phyloP scores from a whole-genome alignment of 2,329 filamentous ascomycete genomes.

The Ampelomyces quisqualis region DNA sequence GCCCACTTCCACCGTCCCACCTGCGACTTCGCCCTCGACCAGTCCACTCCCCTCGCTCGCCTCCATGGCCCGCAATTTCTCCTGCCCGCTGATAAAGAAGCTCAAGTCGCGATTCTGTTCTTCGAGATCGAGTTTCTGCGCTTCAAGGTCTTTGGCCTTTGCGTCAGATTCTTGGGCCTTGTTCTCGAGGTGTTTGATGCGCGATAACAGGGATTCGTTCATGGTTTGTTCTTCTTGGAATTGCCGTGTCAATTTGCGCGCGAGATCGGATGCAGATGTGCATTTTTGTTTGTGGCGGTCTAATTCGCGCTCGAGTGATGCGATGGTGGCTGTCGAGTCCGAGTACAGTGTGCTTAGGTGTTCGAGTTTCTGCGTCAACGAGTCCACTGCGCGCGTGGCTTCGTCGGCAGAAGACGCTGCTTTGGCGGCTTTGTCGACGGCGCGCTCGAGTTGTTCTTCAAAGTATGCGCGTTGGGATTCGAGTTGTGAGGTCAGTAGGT shows the following conservation, averaged over 20 bases:
- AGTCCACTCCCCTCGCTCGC: slow-evolving; percentile 64
- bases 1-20: slow-evolving; percentile 36
- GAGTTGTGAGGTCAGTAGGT: slow-evolving; percentile 87
- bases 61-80: slow-evolving; percentile 73
- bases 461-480: slow-evolving; percentile 93
- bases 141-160: slow-evolving; percentile 44
- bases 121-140: slow-evolving; percentile 68
- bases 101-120: slow-evolving; percentile 85
- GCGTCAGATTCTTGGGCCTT: slow-evolving; percentile 59
- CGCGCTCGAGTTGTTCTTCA: slow-evolving; percentile 85
- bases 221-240: slow-evolving; percentile 86
- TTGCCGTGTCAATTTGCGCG: slow-evolving; percentile 71
- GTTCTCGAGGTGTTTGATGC: slow-evolving; percentile 70
- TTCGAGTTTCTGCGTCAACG: slow-evolving; percentile 54
- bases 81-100: slow-evolving; percentile 82
- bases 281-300: slow-evolving; percentile 58
- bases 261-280: slow-evolving; percentile 71
- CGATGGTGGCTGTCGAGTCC: slow-evolving; percentile 57
- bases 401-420: slow-evolving; percentile 67
- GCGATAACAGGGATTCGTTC: slow-evolving; percentile 74
- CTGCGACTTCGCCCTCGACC: slow-evolving; percentile 62
- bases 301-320: slow-evolving; percentile 70
- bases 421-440: slow-evolving; percentile 81
- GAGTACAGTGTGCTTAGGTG: slow-evolving; percentile 58
- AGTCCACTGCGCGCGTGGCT: slow-evolving; percentile 54